Conservation (phyloP, 345 rosid species). For the Triadica sebifera region DNA sequence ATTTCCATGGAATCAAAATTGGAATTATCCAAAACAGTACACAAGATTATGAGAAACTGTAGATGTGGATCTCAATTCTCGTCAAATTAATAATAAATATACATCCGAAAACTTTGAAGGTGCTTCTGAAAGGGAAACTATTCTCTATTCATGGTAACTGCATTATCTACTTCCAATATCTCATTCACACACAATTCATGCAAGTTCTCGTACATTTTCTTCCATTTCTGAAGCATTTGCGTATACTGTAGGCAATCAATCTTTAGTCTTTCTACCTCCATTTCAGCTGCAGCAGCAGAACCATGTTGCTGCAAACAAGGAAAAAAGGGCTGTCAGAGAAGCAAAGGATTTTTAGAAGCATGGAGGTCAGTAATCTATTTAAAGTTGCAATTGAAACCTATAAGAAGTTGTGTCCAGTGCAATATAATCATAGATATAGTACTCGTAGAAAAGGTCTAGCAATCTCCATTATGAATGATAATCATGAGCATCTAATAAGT, state of each 20-base stretch:
- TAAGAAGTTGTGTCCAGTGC: background rate
- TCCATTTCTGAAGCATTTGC: conserved; percentile 58
- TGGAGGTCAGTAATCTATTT: background rate
- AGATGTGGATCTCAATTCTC: background rate
- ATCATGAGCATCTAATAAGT: background rate
- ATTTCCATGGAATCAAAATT: background rate
- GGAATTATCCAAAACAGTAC: background rate
- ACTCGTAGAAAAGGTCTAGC: background rate
- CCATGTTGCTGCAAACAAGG: conserved; percentile 46
- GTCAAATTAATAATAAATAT: background rate
- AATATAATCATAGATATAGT: background rate
- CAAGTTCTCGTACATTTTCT: conserved; percentile 55
- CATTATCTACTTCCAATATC: conserved; percentile 44
- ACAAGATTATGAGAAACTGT: background rate
- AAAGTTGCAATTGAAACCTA: background rate
- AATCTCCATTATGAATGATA: background rate
- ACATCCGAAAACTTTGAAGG: background rate
- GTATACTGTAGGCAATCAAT: conserved; percentile 34
- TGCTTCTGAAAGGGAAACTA: background rate
- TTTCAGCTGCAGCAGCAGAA: conserved; percentile 59
- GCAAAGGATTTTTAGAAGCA: background rate
- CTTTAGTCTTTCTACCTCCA: conserved; percentile 65
- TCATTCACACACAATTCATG: conserved; percentile 54
- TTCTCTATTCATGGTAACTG: background rate
- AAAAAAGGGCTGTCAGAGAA: background rate